A percentile compares a stretch with the other conserved stretches of the same genome.
These are phyloP conservation scores for Boletellus ananas DNA, from an alignment of 768 basidiomycete genomes.

Conservation along the genomic window DNA sequence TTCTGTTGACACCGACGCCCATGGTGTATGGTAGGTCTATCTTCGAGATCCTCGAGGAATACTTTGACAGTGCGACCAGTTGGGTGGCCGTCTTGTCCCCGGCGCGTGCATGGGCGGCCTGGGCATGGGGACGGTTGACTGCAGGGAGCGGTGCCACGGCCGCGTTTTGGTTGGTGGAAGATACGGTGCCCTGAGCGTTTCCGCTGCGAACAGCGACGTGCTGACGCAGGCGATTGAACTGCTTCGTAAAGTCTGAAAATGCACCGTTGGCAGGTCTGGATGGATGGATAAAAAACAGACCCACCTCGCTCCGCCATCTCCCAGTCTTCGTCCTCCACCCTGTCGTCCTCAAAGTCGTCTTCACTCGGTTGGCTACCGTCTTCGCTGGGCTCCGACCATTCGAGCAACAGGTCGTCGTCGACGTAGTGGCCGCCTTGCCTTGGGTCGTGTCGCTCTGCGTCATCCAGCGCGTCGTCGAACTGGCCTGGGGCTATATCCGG, in stretches of 20 bases:
- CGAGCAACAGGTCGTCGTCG: conserved; percentile 35
- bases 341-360: conserved; percentile 50
- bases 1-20: conserved; percentile 80
- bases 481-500: conserved; percentile 45
- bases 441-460: conserved; percentile 9
- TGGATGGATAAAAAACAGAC: conserved; percentile 12
- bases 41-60: conserved; percentile 66
- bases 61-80: conserved; percentile 70
- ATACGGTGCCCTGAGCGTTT: conserved; percentile 55
- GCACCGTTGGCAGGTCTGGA: neutral
- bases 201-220: conserved; percentile 83
- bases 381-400: conserved; percentile 30
- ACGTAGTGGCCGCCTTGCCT: conserved; percentile 40
- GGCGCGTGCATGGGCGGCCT: conserved; percentile 27
- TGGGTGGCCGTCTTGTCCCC: conserved; percentile 70
- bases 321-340: conserved; percentile 87
- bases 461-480: conserved; percentile 57
- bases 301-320: conserved; percentile 79
- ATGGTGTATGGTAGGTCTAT: conserved; percentile 70
- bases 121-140: conserved; percentile 58
- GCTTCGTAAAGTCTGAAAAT: conserved; percentile 90
- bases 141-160: conserved; percentile 64
- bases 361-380: conserved; percentile 36
- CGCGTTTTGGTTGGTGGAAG: conserved; percentile 45
- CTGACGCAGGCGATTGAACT: conserved; percentile 92